Conservation (phyloP, 768 basidiomycete species). For the Saitozyma sp. region DNA sequence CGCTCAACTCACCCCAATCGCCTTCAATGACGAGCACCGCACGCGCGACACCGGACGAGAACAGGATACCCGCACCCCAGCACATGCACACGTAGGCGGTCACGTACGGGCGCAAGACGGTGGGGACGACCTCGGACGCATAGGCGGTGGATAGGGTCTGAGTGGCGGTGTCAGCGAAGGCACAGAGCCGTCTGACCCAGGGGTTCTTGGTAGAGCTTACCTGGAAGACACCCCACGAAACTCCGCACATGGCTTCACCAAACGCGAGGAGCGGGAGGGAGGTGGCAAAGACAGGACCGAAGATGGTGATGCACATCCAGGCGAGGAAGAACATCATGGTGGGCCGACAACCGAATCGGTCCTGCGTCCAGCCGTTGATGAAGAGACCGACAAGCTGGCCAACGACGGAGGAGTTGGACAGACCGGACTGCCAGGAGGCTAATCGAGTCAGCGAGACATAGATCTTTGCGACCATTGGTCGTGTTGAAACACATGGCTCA, state of each 20-base stretch:
- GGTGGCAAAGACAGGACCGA: conserved; percentile 25
- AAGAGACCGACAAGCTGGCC: conserved; percentile 43
- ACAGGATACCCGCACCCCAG: conserved; percentile 39
- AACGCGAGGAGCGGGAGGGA: conserved; percentile 25
- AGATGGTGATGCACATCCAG: conserved; percentile 32
- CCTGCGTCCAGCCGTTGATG: conserved; percentile 20
- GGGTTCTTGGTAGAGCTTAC: background rate
- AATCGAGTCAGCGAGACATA: background rate
- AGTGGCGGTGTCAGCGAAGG: background rate
- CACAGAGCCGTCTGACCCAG: no score
- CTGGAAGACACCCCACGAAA: conserved; percentile 47
- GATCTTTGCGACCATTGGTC: background rate
- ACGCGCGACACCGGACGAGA: conserved; percentile 33
- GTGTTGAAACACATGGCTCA: background rate
- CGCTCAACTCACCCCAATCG: conserved; percentile 24
- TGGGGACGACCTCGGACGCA: conserved; percentile 42
- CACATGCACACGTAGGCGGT: conserved; percentile 38
- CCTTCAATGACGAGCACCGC: conserved; percentile 19
- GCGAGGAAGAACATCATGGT: conserved; percentile 31
- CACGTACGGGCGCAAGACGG: conserved; percentile 37
- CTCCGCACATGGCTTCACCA: conserved; percentile 38
- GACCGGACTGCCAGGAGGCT: conserved; percentile 51
- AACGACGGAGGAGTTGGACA: conserved; percentile 42
- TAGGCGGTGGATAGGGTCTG: conserved; percentile 43
- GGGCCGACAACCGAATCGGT: conserved; percentile 31